phyloP scores from a whole-genome alignment of 164 flowering plant genomes.

The Macadamia tetraphylla region DNA sequence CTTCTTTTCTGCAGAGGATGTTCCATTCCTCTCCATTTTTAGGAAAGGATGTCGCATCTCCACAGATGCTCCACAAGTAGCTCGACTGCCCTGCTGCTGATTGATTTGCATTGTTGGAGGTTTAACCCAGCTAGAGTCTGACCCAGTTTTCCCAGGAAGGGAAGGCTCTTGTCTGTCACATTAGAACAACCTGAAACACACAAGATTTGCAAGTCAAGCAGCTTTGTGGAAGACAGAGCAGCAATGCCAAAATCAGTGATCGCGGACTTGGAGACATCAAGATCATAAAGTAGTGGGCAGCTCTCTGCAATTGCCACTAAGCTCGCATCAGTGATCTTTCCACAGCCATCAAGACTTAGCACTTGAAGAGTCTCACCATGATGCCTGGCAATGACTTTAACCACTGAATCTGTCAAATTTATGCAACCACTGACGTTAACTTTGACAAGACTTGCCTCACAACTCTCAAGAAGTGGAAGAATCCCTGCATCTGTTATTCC shows the following conservation, averaged over 20 bases:
- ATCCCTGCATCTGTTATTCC: constrained; percentile 65
- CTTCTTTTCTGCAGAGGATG: constrained; percentile 1
- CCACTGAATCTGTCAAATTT: constrained; percentile 49
- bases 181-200: constrained; percentile 52
- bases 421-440: constrained; percentile 53
- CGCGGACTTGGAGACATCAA: constrained; percentile 57
- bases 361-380: constrained; percentile 63
- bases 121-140: constrained; percentile 62
- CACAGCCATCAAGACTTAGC: constrained; percentile 58
- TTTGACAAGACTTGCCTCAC: constrained; percentile 48
- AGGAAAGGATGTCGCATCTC: constrained; percentile 73
- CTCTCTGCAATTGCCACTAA: constrained; percentile 49
- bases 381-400: constrained; percentile 32
- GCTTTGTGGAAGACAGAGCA: constrained; percentile 36
- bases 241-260: constrained; percentile 57
- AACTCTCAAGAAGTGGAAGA: constrained; percentile 38
- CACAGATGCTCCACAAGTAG: constrained; percentile 44
- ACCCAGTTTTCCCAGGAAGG: constrained; percentile 43
- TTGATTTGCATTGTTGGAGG: constrained; percentile 52
- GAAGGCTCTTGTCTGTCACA: constrained; percentile 42
- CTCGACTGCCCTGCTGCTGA: constrained; percentile 43
- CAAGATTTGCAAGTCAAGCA: constrained; percentile 40
- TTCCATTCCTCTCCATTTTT: background rate
- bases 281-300: constrained; percentile 53
- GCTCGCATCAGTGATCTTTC: constrained; percentile 51